Conservation (phyloP, 768 basidiomycete species). For the Serendipita indica region DNA sequence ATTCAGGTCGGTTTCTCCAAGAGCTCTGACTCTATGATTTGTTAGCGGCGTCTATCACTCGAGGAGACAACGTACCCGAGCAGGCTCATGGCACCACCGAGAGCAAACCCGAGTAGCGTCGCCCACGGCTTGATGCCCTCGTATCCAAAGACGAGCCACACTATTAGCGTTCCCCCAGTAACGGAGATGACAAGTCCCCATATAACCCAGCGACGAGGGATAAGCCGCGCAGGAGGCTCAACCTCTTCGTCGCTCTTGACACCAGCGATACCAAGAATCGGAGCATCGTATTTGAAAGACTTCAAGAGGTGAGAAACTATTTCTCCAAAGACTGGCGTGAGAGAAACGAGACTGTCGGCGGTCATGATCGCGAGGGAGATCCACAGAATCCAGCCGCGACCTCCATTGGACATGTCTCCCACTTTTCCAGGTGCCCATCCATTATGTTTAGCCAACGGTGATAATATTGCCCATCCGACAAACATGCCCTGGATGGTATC, state of each 20-base stretch:
- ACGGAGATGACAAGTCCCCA: conserved; percentile 50
- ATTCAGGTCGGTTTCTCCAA: conserved; percentile 92
- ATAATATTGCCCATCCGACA: conserved; percentile 91
- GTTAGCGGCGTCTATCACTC: not conserved
- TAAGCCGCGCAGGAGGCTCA: conserved; percentile 66
- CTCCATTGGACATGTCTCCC: conserved; percentile 69
- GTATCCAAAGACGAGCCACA: conserved; percentile 79
- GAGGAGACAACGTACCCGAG: conserved; percentile 46
- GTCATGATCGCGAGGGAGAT: conserved; percentile 90
- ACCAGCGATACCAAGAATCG: not conserved
- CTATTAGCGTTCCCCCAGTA: conserved; percentile 54
- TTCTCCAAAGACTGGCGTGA: conserved; percentile 57
- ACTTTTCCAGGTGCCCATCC: conserved; percentile 95
- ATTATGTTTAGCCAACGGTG: conserved; percentile 61
- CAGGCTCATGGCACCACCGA: conserved; percentile 73
- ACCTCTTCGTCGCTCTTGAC: conserved; percentile 40
- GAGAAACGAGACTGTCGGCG: conserved; percentile 74
- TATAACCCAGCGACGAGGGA: conserved; percentile 66
- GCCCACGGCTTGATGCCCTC: conserved; percentile 96
- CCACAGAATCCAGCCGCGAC: conserved; percentile 98
- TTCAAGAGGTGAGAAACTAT: conserved; percentile 24
- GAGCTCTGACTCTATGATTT: conserved; percentile 64
- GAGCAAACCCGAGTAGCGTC: conserved; percentile 63
- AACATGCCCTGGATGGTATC: conserved; percentile 64
- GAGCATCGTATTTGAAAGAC: conserved; percentile 15